Evolutionary conservation across 768 basidiomycete genomes (phyloP).

Genomic region (Gyrodon lividus): DNA sequence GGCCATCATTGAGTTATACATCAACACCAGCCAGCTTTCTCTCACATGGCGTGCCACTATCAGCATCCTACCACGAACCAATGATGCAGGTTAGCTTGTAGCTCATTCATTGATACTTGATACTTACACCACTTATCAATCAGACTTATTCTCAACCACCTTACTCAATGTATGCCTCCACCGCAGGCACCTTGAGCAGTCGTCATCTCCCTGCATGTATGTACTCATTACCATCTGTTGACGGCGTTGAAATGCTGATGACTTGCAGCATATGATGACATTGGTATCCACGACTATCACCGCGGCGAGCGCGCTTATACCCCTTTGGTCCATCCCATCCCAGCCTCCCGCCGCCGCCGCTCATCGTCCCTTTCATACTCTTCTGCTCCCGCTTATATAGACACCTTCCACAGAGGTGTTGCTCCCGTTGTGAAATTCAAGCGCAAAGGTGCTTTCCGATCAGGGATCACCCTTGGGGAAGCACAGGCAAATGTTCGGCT

Average conservation of each 20-base stretch:
- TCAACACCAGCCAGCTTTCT: conserved; percentile 16
- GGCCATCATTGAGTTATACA: conserved; percentile 35
- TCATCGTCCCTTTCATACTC: conserved; percentile 41
- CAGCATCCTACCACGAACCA: conserved; percentile 43
- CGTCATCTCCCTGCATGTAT: conserved; percentile 45
- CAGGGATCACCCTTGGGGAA: conserved; percentile 66
- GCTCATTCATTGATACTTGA: neutral
- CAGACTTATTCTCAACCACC: conserved; percentile 41
- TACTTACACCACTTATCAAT: conserved; percentile 11
- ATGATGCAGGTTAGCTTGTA: conserved; percentile 38
- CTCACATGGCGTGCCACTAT: conserved; percentile 30
- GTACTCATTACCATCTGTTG: conserved; percentile 8
- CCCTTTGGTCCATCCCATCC: conserved; percentile 22
- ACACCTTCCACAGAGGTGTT: conserved; percentile 49
- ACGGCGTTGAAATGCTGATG: neutral
- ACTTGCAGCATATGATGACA: conserved; percentile 53
- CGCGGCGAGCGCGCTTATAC: conserved; percentile 25
- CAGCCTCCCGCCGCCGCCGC: conserved; percentile 30
- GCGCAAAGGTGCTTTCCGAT: conserved; percentile 63
- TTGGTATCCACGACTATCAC: conserved; percentile 53
- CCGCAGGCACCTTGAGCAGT: conserved; percentile 35
- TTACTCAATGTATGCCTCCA: conserved; percentile 48
- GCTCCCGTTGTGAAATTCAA: conserved; percentile 67
- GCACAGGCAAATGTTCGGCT: conserved; percentile 64
- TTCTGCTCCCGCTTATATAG: conserved; percentile 35